Evolutionary conservation across 1,139 yeast species (phyloP).

Genomic region (Meyerozyma smithsonii): DNA sequence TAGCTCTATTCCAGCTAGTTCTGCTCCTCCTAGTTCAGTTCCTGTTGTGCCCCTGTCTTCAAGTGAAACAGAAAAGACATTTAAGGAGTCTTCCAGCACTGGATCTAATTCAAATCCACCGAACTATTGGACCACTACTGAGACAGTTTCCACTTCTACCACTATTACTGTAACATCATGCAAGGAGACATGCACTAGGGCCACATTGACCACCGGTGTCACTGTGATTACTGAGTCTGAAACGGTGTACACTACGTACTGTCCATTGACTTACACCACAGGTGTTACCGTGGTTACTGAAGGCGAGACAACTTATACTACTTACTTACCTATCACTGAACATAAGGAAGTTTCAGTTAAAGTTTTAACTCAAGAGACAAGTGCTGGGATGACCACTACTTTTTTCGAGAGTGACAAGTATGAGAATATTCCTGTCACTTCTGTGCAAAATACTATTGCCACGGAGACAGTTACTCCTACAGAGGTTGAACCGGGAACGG

Average conservation of each 20-base stretch:
- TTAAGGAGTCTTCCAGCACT: background rate
- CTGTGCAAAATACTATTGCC: background rate
- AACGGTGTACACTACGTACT: constrained; percentile 13
- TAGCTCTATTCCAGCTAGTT: no score
- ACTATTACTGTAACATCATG: constrained; percentile 16
- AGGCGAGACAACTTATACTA: constrained; percentile 6
- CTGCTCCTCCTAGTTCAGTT: no score
- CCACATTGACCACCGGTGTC: constrained; percentile 11
- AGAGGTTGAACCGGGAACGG: background rate
- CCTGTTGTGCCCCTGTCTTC: no score
- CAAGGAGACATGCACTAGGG: constrained; percentile 9
- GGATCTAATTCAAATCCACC: constrained; percentile 2
- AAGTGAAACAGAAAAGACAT: no score
- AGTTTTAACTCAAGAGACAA: background rate
- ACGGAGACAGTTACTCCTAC: background rate
- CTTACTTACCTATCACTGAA: constrained; percentile 7
- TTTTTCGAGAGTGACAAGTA: background rate
- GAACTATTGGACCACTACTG: constrained; percentile 6
- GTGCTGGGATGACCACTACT: background rate
- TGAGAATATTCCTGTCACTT: background rate
- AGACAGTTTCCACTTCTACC: constrained; percentile 6
- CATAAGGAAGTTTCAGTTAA: background rate
- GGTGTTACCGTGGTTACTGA: constrained; percentile 1
- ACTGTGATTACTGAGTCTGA: constrained; percentile 9
- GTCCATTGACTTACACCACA: constrained; percentile 10